These are phyloP conservation scores for Blechomonas ayalai DNA, from an alignment of 208 protist genomes.

Conservation along the genomic window DNA sequence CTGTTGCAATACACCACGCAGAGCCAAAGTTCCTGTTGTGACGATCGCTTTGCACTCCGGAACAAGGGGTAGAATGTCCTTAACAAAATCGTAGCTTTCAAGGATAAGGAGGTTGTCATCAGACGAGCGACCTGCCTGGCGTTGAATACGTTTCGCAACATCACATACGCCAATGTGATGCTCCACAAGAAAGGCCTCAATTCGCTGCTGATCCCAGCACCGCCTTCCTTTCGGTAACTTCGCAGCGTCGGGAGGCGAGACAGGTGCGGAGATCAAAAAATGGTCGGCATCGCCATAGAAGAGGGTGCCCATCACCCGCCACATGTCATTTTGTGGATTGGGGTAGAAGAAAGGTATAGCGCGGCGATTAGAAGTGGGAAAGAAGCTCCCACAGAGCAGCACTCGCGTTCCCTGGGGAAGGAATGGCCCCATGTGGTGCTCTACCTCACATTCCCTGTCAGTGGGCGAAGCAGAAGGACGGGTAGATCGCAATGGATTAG, in stretches of 20 bases:
- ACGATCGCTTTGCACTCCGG: slow-evolving; percentile 18
- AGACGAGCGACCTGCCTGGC: slow-evolving; percentile 9
- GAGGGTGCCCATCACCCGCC: slow-evolving; percentile 14
- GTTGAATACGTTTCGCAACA: slow-evolving; percentile 7
- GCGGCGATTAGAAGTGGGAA: slow-evolving; percentile 8
- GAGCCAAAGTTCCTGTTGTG: slow-evolving; percentile 18
- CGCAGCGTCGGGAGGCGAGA: too few relatives aligned
- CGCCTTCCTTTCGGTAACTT: neutral
- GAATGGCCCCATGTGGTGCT: slow-evolving; percentile 11
- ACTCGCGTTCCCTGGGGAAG: slow-evolving; percentile 11
- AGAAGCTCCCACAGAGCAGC: slow-evolving; percentile 25
- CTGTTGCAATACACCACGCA: slow-evolving; percentile 12
- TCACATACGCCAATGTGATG: slow-evolving; percentile 18
- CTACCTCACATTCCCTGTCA: too few relatives aligned
- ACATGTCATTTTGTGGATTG: slow-evolving; percentile 31
- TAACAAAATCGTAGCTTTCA: slow-evolving; percentile 7
- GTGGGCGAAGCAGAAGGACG: too few relatives aligned
- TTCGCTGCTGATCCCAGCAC: slow-evolving; percentile 6
- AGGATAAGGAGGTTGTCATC: slow-evolving; percentile 16
- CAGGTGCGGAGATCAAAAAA: too few relatives aligned
- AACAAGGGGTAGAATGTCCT: slow-evolving; percentile 7
- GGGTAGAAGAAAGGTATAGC: slow-evolving; percentile 31
- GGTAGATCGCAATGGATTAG: too few relatives aligned
- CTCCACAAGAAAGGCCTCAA: slow-evolving; percentile 4
- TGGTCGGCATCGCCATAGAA: slow-evolving; percentile 10